Evolutionary conservation across 371 early-diverging fungal genomes (phyloP).

Genomic region (Agmasoma carcini): DNA sequence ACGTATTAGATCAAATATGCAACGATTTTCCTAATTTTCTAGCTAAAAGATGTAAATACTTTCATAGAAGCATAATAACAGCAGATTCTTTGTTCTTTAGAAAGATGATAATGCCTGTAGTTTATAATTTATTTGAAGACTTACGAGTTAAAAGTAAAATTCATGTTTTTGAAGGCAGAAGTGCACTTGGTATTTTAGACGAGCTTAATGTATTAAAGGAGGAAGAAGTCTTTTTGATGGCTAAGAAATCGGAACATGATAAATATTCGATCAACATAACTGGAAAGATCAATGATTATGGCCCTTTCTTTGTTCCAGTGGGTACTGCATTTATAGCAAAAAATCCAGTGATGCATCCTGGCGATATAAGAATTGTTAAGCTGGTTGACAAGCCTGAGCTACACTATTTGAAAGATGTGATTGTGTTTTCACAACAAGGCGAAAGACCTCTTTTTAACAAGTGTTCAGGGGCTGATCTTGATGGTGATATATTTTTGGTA

Average conservation of each 20-base stretch:
- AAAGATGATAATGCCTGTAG: slow-evolving; percentile 56
- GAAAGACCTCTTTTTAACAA: slow-evolving; percentile 60
- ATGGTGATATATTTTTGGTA: slow-evolving; percentile 60
- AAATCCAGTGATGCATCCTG: slow-evolving; percentile 66
- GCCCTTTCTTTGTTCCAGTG: slow-evolving; percentile 8
- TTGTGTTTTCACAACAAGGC: slow-evolving; percentile 65
- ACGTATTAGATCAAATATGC: neutral
- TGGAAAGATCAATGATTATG: slow-evolving; percentile 3
- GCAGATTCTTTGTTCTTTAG: slow-evolving; percentile 45
- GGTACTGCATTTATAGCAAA: slow-evolving; percentile 57
- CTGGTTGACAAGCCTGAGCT: slow-evolving; percentile 58
- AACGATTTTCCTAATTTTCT: slow-evolving; percentile 6
- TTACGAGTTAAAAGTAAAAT: slow-evolving; percentile 61
- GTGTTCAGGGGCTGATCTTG: slow-evolving; percentile 68
- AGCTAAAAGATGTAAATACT: slow-evolving; percentile 2
- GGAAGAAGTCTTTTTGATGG: slow-evolving; percentile 58
- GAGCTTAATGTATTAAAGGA: slow-evolving; percentile 59
- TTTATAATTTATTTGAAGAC: slow-evolving; percentile 56
- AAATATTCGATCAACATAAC: neutral
- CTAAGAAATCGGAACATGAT: neutral
- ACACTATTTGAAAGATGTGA: slow-evolving; percentile 57
- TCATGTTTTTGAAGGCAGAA: slow-evolving; percentile 58
- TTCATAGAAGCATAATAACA: neutral
- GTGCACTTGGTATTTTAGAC: slow-evolving; percentile 64
- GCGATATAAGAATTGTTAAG: slow-evolving; percentile 60